These are phyloP conservation scores for Stipa capillata DNA, from an alignment of 176 grass and related monocot genomes.

Conservation along the genomic window DNA sequence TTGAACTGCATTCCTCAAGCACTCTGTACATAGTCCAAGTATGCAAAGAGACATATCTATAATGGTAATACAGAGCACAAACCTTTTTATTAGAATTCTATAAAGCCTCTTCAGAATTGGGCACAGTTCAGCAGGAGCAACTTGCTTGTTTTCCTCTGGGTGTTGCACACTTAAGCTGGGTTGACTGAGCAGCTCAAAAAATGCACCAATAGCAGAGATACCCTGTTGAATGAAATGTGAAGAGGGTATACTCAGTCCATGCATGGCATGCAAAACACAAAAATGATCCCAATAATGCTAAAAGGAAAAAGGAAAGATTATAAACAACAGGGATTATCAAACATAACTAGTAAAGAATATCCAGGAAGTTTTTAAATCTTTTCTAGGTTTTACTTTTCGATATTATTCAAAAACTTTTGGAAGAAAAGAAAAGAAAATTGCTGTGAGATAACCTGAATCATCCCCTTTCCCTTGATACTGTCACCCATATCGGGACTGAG, in stretches of 20 bases:
- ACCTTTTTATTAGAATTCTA: slow-evolving; percentile 89
- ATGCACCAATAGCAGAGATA: slow-evolving; percentile 91
- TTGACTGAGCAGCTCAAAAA: slow-evolving; percentile 92
- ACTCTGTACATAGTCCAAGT: background rate
- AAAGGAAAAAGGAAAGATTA: background rate
- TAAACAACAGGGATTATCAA: background rate
- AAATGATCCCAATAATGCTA: background rate
- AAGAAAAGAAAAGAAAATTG: background rate
- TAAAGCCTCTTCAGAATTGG: slow-evolving; percentile 92
- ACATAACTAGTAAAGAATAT: background rate
- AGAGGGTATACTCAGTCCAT: background rate
- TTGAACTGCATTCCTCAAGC: background rate
- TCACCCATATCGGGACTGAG: slow-evolving; percentile 95
- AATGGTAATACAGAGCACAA: background rate
- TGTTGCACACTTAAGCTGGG: slow-evolving; percentile 80
- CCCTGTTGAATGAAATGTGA: slow-evolving; percentile 33
- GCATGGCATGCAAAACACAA: background rate
- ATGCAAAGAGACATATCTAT: slow-evolving; percentile 1
- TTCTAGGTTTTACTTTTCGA: background rate
- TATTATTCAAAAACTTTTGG: background rate
- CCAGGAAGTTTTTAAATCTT: background rate
- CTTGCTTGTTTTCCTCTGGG: slow-evolving; percentile 81
- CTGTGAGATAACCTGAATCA: slow-evolving; percentile 74
- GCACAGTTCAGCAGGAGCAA: slow-evolving; percentile 89
- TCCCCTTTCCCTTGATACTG: slow-evolving; percentile 97